Evolutionary conservation across 768 basidiomycete genomes (phyloP).

Genomic region (Tylopilus sp.): DNA sequence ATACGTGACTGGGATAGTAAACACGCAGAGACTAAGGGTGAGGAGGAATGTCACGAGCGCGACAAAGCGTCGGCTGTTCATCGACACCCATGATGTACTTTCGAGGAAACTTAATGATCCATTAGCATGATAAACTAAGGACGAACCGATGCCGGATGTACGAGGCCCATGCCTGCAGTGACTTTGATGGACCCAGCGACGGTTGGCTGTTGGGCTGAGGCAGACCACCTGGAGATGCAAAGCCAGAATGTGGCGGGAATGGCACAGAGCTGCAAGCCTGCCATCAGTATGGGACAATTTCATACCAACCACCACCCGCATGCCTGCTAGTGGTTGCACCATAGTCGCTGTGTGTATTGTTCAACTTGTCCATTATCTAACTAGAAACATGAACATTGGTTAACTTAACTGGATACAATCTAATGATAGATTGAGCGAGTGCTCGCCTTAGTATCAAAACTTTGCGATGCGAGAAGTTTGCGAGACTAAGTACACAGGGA

Average conservation of each 20-base stretch:
- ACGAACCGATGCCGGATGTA: too few species aligned
- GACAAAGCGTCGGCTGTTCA: not conserved
- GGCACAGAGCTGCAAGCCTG: not conserved
- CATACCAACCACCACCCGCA: not conserved
- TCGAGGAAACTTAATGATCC: not conserved
- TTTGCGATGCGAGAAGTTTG: too few species aligned
- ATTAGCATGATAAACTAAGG: not conserved
- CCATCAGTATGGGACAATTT: not conserved
- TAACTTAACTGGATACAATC: not conserved
- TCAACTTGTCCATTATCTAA: not conserved
- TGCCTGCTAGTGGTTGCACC: constrained; percentile 6
- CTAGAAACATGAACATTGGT: not conserved
- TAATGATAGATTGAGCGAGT: not conserved
- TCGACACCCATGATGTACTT: not conserved
- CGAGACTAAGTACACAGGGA: too few species aligned
- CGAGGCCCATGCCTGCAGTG: constrained; percentile 4
- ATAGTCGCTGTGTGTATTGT: not conserved
- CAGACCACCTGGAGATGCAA: not conserved
- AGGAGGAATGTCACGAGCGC: not conserved
- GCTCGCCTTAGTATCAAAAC: not conserved
- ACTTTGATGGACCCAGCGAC: not conserved
- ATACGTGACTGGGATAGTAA: constrained; percentile 10
- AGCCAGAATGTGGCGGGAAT: constrained; percentile 11
- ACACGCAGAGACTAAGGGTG: constrained; percentile 1
- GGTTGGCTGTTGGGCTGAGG: not conserved